Base-by-base conservation (phyloP, 306 rosid species). In the Quercus robur region DNA sequence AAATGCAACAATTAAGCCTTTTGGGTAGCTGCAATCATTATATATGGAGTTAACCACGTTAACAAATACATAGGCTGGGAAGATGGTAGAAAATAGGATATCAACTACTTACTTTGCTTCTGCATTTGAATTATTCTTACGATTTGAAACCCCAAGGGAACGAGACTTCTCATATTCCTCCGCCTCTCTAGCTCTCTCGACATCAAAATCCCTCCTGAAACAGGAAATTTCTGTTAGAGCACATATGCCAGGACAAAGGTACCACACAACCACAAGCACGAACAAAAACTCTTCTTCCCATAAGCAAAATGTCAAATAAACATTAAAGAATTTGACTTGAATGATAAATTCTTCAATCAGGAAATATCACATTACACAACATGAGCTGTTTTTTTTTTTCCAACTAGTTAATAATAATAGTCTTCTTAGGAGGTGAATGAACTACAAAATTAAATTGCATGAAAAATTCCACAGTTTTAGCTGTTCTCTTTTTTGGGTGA, bases 1-100 rank as follows among this genome's bases (percentile, higher is more conserved):
- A 83, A 94, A 90, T 73, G 94, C 91, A 78, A 94, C 91, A 62
- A 94, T 84, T 78, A 94, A 89, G 80, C 97, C 98, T 79, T 88
- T 94, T 2, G 98, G 94, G 81, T 92, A 94, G 87, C 98, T 92
- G 94, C 51, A 72, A 71, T 69, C 72, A 85, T 78, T 63, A 80
- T 56, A 25, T 78, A 73, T n/a, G 33, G 61, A 56, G 67, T 64
- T 49, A 56, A 74, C 74, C 69, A 81, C 72, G 46, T 67, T 26
- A 69, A 21, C 56, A 76, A 75, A 15, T 73, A 52, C 14, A 31
- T 9, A 11, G 54, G 67, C 17, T 11, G 38, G 20, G 57, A 33
- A 31, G 31, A 23, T 26, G 71, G 68, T 5, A 41, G 74, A 75
- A 56, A 10, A 54, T 51, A n/a, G 77, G 58, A 6, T 2, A 6